These are phyloP conservation scores for Helicocarpus griseus DNA, from an alignment of 2,329 filamentous ascomycete species.

Conservation along the genomic window DNA sequence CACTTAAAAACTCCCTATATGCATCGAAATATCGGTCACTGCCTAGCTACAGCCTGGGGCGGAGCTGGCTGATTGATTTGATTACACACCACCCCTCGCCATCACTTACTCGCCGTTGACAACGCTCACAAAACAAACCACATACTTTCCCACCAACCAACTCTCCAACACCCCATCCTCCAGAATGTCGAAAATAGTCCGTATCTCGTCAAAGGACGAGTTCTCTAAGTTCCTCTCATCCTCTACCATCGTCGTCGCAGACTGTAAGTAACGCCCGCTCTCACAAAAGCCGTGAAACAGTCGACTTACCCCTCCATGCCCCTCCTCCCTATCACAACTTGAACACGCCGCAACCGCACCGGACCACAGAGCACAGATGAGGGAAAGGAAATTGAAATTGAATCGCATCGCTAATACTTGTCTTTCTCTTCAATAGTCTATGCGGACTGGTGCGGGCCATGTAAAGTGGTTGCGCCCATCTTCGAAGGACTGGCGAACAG, in stretches of 20 bases:
- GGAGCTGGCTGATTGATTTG: too few relatives aligned
- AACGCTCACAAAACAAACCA: slow-evolving; percentile 11
- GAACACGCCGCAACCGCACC: background rate
- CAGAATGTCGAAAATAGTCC: slow-evolving; percentile 34
- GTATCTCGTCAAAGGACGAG: slow-evolving; percentile 56
- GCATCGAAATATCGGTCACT: too few relatives aligned
- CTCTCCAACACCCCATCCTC: slow-evolving; percentile 9
- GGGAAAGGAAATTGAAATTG: background rate
- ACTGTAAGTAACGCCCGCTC: slow-evolving; percentile 58
- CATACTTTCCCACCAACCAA: slow-evolving; percentile 10
- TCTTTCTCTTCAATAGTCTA: slow-evolving; percentile 53
- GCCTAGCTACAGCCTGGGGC: too few relatives aligned
- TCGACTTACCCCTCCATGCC: background rate
- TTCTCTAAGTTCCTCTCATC: slow-evolving; percentile 59
- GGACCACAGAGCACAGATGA: background rate
- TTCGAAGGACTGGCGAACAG: slow-evolving; percentile 67
- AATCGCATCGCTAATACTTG: slow-evolving; percentile 14
- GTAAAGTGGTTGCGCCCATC: slow-evolving; percentile 71
- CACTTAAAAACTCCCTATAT: too few relatives aligned
- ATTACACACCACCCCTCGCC: slow-evolving; percentile 2
- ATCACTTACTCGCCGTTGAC: too few relatives aligned
- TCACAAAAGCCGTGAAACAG: background rate
- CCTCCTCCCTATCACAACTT: background rate
- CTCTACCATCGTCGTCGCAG: slow-evolving; percentile 72
- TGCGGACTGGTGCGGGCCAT: slow-evolving; percentile 76